These are phyloP conservation scores for Cenococcum geophilum DNA, from an alignment of 495 filamentous ascomycete genomes.

Conservation along the genomic window DNA sequence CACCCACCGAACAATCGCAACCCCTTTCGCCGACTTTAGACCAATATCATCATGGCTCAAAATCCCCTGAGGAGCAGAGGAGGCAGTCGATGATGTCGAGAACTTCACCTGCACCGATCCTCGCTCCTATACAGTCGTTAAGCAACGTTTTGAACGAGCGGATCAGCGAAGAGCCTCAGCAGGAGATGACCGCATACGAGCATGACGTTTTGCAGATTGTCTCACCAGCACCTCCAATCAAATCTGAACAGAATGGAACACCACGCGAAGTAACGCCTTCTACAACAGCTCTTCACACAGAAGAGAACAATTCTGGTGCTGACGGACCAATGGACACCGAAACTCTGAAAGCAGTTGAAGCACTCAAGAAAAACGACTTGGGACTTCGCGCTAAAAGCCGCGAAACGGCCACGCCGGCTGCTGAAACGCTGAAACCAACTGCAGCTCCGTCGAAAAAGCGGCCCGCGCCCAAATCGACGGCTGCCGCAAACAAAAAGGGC, in stretches of 20 bases:
- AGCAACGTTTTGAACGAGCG: constrained; percentile 11
- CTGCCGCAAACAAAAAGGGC: constrained; percentile 29
- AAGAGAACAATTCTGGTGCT: constrained; percentile 16
- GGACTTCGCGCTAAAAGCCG: constrained; percentile 30
- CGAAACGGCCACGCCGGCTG: constrained; percentile 25
- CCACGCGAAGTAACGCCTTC: constrained; percentile 34
- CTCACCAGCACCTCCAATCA: constrained; percentile 31
- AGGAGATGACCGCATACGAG: constrained; percentile 7
- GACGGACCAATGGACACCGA: constrained; percentile 17
- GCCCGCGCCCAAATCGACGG: constrained; percentile 30
- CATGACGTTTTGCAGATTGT: constrained; percentile 23
- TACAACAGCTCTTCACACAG: constrained; percentile 9
- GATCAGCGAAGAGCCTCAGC: constrained; percentile 13
- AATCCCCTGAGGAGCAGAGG: constrained; percentile 36
- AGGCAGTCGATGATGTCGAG: constrained; percentile 26
- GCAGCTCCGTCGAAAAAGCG: constrained; percentile 33
- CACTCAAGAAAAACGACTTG: constrained; percentile 35
- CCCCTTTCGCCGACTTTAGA: constrained; percentile 38
- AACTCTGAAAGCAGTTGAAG: constrained; percentile 35
- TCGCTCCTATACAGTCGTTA: constrained; percentile 35
- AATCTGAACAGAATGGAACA: constrained; percentile 34
- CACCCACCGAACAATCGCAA: constrained; percentile 27
- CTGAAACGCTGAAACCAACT: constrained; percentile 28
- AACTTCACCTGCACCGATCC: constrained; percentile 24
- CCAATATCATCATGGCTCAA: constrained; percentile 38